Base-by-base conservation (phyloP, 768 basidiomycete genomes). In the Lyophyllum atratum region DNA sequence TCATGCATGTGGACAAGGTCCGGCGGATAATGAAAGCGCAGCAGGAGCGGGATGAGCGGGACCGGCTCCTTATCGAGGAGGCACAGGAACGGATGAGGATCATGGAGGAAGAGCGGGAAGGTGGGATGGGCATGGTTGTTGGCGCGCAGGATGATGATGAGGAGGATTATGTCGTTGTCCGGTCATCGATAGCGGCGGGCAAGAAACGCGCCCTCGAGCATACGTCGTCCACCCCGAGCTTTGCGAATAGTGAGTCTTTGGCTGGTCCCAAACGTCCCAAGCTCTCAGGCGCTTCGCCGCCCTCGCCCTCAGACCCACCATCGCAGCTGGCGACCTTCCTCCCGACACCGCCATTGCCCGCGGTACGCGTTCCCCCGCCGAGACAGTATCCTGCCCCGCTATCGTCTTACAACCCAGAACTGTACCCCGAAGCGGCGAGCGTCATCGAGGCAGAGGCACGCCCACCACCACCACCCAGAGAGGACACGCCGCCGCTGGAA, bases 361-460 rank as follows among this genome's bases (percentile, higher is more conserved):
- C 34, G 4, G 34, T 24, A 11, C 28, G 3, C 10, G 22, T 49
- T 17, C 58, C 69, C 9, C 68, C 70, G 10, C 54, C 49, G 39
- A 72, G 72, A 58, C 75, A 76, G 58, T 76, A 72, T 60, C 74
- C 75, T 25, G 74, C 73, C 0, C 74, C 73, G 1, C 47, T 74
- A 11, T 68, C 70, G 14, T 56, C 70, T 4, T 76, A 77, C 45
- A 67, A 76, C 34, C 75, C 74, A 0, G 46, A 60, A 14, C 14
- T 74, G 8, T 76, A 76, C 68, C 75, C 75, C 0, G 71, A 76
- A 25, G 75, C 74, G 0, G 70, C 69, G 26, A 59, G 57, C 14
- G 64, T 70, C 4, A 75, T 74, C 26, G 61, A 64, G 44, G 59
- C 63, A 2, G 67, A 67, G 40, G 58, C 55, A 22, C 61, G 60